Base-by-base conservation (phyloP, 2,329 filamentous ascomycete genomes). In the Ilyonectria destructans region DNA sequence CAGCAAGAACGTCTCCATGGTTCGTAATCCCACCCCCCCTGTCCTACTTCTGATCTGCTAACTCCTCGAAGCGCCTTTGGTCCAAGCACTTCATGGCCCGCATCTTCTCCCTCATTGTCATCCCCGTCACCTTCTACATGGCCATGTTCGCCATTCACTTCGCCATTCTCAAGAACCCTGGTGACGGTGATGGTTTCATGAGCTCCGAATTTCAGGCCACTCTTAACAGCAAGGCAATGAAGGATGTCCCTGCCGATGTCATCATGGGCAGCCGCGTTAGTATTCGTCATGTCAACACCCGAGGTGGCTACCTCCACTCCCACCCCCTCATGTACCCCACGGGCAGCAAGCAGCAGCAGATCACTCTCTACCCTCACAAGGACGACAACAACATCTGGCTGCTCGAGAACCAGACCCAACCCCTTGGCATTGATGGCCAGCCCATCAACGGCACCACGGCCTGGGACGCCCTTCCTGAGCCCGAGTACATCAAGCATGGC, bases 141-240 rank as follows among this genome's bases (percentile, higher is more conserved):
- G 92, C 90, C 77, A 97, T 98, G 93, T 99, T 99, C 78, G 95
- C 90, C 60, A 97, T 99, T 77, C 96, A 99, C 86, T 99, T 99
- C 83, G 75, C 95, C 74, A 97, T 94, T 85, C 88, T 99, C 48
- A 89, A 92, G 68, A 99, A 99, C 83, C 96, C 96, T 31, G 96
- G 96, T 68, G 96, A 99, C 59, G 96, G 96, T 62, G 96, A 99
- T 82, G 96, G 96, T 62, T 99, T 99, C 86, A 99, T 99, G 96
- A 98, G 95, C 79, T 97, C 96, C 62, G 96, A 99, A 80, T 99
- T 99, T 86, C 96, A 99, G 84, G 93, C 96, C 35, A 98, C 96
- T 2, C 87, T 99, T 73, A 99, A 98, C 85, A 95, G 91, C 77
- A 99, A 98, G 86, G 91, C 90, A 60, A 99, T 99, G 96, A 92